Evolutionary conservation across 441 rosid species (phyloP).

Genomic region (Populus tomentosa): DNA sequence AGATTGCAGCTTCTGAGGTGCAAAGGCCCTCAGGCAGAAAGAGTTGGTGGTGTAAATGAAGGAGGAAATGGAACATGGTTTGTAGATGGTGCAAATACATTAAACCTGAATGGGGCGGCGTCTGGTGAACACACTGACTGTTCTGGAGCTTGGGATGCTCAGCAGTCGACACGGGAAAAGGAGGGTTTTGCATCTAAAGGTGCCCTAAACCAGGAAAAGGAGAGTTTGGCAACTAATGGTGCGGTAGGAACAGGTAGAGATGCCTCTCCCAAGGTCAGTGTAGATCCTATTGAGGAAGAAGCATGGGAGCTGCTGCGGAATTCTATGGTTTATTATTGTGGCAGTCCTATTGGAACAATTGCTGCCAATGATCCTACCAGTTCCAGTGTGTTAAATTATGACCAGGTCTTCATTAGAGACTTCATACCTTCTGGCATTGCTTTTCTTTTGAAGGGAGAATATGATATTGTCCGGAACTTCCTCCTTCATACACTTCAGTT

Average conservation of each 20-base stretch:
- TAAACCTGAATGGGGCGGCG: conserved; percentile 32
- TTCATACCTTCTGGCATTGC: conserved; percentile 92
- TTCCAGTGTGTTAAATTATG: conserved; percentile 74
- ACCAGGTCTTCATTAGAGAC: conserved; percentile 92
- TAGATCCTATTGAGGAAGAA: conserved; percentile 67
- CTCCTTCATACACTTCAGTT: conserved; percentile 89
- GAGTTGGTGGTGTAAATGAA: conserved; percentile 30
- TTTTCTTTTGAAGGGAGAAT: conserved; percentile 89
- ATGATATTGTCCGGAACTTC: conserved; percentile 89
- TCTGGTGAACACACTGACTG: conserved; percentile 5
- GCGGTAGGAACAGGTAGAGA: conserved; percentile 20
- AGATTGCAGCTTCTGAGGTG: conserved; percentile 37
- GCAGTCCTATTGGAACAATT: conserved; percentile 33
- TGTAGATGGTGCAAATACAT: conserved; percentile 40
- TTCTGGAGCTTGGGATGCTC: conserved; percentile 32
- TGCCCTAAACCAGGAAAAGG: conserved; percentile 16
- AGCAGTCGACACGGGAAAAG: conserved; percentile 30
- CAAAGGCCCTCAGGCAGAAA: conserved; percentile 50
- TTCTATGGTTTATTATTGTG: conserved; percentile 54
- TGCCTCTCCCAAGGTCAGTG: conserved; percentile 18
- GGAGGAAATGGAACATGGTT: conserved; percentile 44
- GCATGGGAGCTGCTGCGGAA: conserved; percentile 78
- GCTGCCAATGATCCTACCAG: conserved; percentile 86
- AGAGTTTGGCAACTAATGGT: conserved; percentile 23
- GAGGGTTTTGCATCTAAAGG: conserved; percentile 26